Percentiles rank a stretch among this genome's conserved stretches.
Conservation (phyloP, 2,329 filamentous ascomycete genomes). For the Domatiomyces catenatus region DNA sequence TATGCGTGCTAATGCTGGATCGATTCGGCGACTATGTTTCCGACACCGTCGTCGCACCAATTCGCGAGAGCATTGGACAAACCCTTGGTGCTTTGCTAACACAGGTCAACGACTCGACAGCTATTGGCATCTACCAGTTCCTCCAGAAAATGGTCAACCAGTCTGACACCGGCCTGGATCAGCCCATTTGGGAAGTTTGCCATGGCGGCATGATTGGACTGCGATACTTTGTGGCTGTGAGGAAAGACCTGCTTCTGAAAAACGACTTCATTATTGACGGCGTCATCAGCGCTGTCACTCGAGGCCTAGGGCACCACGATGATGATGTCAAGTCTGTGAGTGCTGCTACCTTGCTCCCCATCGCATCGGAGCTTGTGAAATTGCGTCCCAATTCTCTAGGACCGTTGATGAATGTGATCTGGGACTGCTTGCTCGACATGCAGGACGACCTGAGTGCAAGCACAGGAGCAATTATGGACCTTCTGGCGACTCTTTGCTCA, state of each 20-base stretch:
- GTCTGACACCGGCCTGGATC: conserved; percentile 57
- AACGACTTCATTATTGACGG: conserved; percentile 81
- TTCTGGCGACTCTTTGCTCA: conserved; percentile 85
- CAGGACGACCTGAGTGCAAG: conserved; percentile 94
- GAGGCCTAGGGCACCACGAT: conserved; percentile 75
- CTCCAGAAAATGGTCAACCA: conserved; percentile 88
- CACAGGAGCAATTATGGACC: conserved; percentile 96
- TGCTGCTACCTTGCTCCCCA: conserved; percentile 90
- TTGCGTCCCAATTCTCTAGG: conserved; percentile 66
- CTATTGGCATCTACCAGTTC: conserved; percentile 69
- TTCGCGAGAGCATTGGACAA: conserved; percentile 88
- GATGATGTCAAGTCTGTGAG: conserved; percentile 95
- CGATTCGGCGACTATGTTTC: conserved; percentile 96
- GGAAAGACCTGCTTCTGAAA: conserved; percentile 77
- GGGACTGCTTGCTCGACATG: conserved; percentile 93
- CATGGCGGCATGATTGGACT: conserved; percentile 97
- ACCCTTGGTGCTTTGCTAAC: conserved; percentile 78
- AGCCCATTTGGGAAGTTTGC: conserved; percentile 79
- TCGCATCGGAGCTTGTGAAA: conserved; percentile 85
- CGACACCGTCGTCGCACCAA: conserved; percentile 90
- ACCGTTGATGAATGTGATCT: conserved; percentile 80
- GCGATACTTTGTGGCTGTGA: conserved; percentile 84
- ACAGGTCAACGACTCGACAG: conserved; percentile 63
- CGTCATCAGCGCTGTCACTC: conserved; percentile 83
- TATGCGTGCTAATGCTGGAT: conserved; percentile 93